Base-by-base conservation (phyloP, 495 filamentous ascomycete species). In the Penicillium egyptiacum region DNA sequence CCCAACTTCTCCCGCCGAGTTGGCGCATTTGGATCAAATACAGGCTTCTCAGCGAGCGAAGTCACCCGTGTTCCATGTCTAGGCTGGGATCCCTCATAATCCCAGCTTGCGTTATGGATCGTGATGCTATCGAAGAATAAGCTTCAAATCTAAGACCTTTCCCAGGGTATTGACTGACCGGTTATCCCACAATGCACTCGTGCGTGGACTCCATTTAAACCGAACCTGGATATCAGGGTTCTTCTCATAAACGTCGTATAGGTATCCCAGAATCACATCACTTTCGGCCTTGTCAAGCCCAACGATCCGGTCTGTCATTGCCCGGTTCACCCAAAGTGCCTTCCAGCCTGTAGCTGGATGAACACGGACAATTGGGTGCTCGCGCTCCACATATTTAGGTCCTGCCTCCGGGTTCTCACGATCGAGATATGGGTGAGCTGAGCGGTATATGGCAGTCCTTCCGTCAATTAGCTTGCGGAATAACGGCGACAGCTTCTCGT, bases 321-420 rank as follows among this genome's bases (percentile, higher is more conserved):
- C 73, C 12, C 83, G 80, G 63, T 89, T 89, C 4, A 89, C 86
- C 81, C 81, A 89, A 3, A 89, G 75, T 2, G 85, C 79, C 66
- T 86, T 88, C 85, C 85, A 88, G 12, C 86, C 86, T 0, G 86
- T 89, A 0, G 81, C 86, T 4, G 86, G 87, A 66, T 90, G 87
- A 9, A 87, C 83, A 4, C 87, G 80, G 11, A 90, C 86, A 23
- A 90, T 70, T 0, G 86, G 86, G 65, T 89, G 87, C 30, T 80
- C 75, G 19, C 86, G 79, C 66, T 88, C 85, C 25, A 89, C 70
- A 63, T 74, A 81, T 62, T 84, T 80, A 0, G 86, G 86, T 0
- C 87, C 87, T 3, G 79, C 79, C 2, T 74, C 73, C 1, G 85
- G 83, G 57, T 86, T 65, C 28, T 83, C 72, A 30, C 86, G 80